Base-by-base conservation (phyloP, 768 basidiomycete genomes). In the Sistotremastrum suecicum region DNA sequence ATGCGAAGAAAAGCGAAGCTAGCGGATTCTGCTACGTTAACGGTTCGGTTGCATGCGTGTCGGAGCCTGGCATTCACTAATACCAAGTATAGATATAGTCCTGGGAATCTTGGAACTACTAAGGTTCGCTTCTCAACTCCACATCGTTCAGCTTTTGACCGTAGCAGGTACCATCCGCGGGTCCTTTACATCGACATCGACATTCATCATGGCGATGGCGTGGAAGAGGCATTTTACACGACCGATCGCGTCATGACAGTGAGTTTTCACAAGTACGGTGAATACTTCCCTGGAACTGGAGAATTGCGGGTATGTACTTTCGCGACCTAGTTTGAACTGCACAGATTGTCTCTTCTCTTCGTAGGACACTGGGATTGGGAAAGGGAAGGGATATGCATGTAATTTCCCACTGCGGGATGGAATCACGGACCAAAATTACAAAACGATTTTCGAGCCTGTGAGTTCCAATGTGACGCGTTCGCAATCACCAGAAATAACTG, bases 1-100 rank as follows among this genome's bases (percentile, higher is more conserved):
- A 99, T 58, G 91, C 95, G 3, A 99, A 98, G 68, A 99, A 98
- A 69, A 89, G 90, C 39, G 95, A 99, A 65, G 95, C 95, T 0
- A 92, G 88, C 54, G 95, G 95, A 1, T 99, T 99, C 63, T 99
- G 95, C 66, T 99, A 98, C 60, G 88, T 98, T 39, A 98, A 98
- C 56, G 94, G 91, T 91, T 48, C 37, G 69, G 54, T 41, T 35
- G 36, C 37, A 35, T 20, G 33, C 37, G 39, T 11, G n/a, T 29
- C 12, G 1, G 7, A 34, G 8, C 12, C 11, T 28, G 8, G 5
- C 29, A 29, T 45, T 29, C 34, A 29, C 33, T 20, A 20, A 20
- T 20, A 36, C 7, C 5, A 32, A 41, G n/a, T 37, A 2, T 55
- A 95, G 94, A 98, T 58, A 98, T 98, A 53, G 95, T 99, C 5